These are phyloP conservation scores for Toxicodendron radicans DNA, from an alignment of 345 rosid species.

Conservation along the genomic window DNA sequence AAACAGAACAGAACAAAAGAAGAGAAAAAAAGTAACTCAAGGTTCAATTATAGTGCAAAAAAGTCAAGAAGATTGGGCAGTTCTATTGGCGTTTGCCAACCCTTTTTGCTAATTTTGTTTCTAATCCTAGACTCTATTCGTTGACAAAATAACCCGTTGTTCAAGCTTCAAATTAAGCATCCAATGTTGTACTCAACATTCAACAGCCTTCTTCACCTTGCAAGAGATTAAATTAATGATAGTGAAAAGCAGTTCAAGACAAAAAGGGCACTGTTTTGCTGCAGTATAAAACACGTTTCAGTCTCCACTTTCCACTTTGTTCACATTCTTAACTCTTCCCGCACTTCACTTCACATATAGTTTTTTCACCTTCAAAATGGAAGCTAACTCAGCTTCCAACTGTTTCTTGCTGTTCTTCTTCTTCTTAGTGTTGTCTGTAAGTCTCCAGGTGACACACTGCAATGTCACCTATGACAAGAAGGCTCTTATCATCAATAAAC, in stretches of 20 bases:
- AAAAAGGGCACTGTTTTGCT: not conserved
- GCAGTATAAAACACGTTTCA: constrained; percentile 1
- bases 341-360: constrained; percentile 14
- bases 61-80: constrained; percentile 1
- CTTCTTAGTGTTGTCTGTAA: constrained; percentile 22
- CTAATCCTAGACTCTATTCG: too few species aligned
- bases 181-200: not conserved
- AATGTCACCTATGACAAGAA: constrained; percentile 49
- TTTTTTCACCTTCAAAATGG: constrained; percentile 27
- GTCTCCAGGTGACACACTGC: constrained; percentile 29
- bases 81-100: too few species aligned
- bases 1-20: too few species aligned
- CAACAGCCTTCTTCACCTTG: not conserved
- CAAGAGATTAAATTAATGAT: not conserved
- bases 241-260: not conserved
- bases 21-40: not conserved
- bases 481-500: constrained; percentile 56
- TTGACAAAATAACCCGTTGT: too few species aligned
- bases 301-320: not conserved
- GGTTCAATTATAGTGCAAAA: not conserved
- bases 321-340: constrained; percentile 24
- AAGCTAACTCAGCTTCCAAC: constrained; percentile 33
- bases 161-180: not conserved
- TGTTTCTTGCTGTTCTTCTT: constrained; percentile 31
- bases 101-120: too few species aligned